Conservation (phyloP, 208 protist genomes). For the Trypanosoma brucei region DNA sequence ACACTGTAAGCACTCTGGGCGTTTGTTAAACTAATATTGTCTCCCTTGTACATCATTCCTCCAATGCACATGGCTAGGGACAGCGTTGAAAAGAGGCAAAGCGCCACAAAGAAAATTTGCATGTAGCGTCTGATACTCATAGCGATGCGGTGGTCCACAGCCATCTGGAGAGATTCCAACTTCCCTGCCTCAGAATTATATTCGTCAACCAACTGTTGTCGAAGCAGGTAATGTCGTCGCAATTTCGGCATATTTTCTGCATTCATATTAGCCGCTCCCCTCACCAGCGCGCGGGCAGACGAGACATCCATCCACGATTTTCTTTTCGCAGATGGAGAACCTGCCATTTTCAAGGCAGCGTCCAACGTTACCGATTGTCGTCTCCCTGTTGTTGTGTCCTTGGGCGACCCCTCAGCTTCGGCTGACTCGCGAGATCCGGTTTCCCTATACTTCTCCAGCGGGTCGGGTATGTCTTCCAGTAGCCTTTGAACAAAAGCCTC, state of each 20-base stretch:
- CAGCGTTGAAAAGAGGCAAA: constrained; percentile 37
- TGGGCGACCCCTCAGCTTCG: too few species aligned
- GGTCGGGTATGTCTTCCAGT: constrained; percentile 10
- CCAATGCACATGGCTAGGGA: constrained; percentile 39
- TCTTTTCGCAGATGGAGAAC: too few species aligned
- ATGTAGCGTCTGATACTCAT: constrained; percentile 35
- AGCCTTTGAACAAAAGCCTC: constrained; percentile 16
- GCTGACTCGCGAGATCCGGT: too few species aligned
- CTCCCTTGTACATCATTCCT: constrained; percentile 43
- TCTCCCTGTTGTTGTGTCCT: too few species aligned
- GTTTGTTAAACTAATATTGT: constrained; percentile 38
- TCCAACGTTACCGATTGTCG: too few species aligned
- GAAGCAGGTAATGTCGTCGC: constrained; percentile 47
- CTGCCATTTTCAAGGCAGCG: too few species aligned
- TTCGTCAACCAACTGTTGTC: constrained; percentile 33
- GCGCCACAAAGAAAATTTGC: constrained; percentile 38
- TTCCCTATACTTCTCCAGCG: not conserved
- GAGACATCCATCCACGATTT: too few species aligned
- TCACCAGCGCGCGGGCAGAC: not conserved
- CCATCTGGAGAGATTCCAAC: constrained; percentile 39
- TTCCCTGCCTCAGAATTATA: constrained; percentile 37
- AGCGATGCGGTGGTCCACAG: constrained; percentile 55
- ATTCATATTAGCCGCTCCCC: not conserved
- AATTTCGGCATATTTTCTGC: constrained; percentile 23
- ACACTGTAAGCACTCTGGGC: constrained; percentile 12